Conservation (phyloP, 2,329 filamentous ascomycete species). For the Fusarium fujikuroi region DNA sequence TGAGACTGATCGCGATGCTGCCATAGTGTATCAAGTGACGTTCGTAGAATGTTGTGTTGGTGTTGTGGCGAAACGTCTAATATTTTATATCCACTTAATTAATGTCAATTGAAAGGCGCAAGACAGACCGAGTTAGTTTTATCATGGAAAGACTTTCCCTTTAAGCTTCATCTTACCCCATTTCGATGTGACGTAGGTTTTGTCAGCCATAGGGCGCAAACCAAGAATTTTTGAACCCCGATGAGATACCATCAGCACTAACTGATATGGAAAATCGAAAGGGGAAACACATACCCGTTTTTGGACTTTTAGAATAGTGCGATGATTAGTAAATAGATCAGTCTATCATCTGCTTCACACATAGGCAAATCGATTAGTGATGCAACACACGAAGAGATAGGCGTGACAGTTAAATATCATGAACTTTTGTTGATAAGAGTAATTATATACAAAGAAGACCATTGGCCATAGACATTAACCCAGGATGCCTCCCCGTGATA, state of each 20-base stretch:
- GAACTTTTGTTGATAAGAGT: not conserved
- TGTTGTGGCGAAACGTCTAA: not conserved
- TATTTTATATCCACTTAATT: not conserved
- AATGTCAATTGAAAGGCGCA: not conserved
- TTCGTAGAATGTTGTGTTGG: not conserved
- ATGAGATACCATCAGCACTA: not conserved
- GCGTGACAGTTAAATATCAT: not conserved
- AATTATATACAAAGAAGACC: constrained; percentile 16
- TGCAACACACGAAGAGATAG: not conserved
- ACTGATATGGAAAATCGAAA: not conserved
- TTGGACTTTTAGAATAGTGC: not conserved
- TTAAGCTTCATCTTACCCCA: not conserved
- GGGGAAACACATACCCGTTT: not conserved
- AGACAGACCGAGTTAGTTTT: not conserved
- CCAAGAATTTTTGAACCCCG: not conserved
- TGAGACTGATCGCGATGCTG: constrained; percentile 1
- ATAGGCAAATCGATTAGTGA: not conserved
- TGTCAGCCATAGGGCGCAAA: not conserved
- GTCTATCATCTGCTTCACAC: no score
- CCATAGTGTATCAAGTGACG: constrained; percentile 1
- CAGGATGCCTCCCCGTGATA: not conserved
- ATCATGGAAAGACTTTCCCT: not conserved
- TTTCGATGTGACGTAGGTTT: constrained; percentile 1
- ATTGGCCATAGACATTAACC: not conserved
- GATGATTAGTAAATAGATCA: no score